Percentiles rank a stretch among this genome's conserved stretches.
These are phyloP conservation scores for Metschnikowia continentalis DNA, from an alignment of 805 yeast species.

Conservation along the genomic window DNA sequence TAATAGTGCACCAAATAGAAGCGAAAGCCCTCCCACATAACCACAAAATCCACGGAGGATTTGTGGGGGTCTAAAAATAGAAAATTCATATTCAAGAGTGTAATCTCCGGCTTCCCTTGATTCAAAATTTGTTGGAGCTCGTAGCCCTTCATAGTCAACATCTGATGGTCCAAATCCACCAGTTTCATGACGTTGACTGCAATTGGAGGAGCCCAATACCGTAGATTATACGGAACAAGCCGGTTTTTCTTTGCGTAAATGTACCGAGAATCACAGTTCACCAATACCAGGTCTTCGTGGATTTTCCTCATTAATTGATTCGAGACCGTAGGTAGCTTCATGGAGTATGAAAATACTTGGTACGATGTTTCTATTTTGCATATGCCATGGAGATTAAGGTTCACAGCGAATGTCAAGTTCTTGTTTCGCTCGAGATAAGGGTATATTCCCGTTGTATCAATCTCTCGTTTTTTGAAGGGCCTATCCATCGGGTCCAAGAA, in stretches of 20 bases:
- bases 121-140: constrained; percentile 6
- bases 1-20: constrained; percentile 37
- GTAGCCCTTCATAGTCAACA: constrained; percentile 11
- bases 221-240: constrained; percentile 33
- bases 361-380: constrained; percentile 22
- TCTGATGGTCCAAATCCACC: constrained; percentile 13
- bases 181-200: constrained; percentile 19
- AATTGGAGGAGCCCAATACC: constrained; percentile 36
- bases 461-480: constrained; percentile 1
- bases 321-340: constrained; percentile 2
- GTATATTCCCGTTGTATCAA: constrained; percentile 4
- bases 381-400: constrained; percentile 21
- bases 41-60: constrained; percentile 25
- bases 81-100: constrained; percentile 6
- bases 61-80: constrained; percentile 10
- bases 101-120: constrained; percentile 2
- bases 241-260: constrained; percentile 28
- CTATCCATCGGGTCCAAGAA: background rate
- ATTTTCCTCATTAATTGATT: background rate
- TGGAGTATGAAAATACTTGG: constrained; percentile 13
- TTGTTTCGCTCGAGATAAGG: constrained; percentile 11
- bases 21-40: constrained; percentile 38
- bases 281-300: constrained; percentile 13
- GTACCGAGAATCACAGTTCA: constrained; percentile 30
- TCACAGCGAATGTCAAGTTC: constrained; percentile 11